Conservation (phyloP, 805 yeast genomes). For the Ogataea corticis region DNA sequence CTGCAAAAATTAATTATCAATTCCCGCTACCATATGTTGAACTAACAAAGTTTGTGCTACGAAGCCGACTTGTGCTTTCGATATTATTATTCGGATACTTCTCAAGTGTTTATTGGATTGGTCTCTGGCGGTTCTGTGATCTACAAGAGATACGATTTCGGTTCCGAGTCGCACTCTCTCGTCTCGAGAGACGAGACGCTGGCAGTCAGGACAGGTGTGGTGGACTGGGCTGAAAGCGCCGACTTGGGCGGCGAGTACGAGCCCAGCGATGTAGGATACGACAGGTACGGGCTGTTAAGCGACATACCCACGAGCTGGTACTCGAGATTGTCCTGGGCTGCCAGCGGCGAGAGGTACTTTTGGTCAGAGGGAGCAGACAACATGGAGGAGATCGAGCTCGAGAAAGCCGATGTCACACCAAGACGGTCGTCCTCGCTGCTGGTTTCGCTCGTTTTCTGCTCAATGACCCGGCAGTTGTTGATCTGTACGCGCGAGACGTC, state of each 20-base stretch:
- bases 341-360: not conserved
- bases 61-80: no score
- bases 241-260: not conserved
- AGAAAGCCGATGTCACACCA: not conserved
- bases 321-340: not conserved
- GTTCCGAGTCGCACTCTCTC: not conserved
- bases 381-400: not conserved
- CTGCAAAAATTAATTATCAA: no score
- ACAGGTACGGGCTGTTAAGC: not conserved
- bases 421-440: not conserved
- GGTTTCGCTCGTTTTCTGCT: slow-evolving; percentile 14
- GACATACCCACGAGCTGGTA: slow-evolving; percentile 4
- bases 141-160: no score
- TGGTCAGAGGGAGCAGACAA: not conserved
- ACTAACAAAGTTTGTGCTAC: no score
- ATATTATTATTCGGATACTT: no score
- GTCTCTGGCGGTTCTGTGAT: no score
- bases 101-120: no score
- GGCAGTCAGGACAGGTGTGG: not conserved
- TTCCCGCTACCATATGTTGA: no score
- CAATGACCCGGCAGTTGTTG: slow-evolving; percentile 33
- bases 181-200: not conserved
- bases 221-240: not conserved
- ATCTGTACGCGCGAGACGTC: slow-evolving; percentile 29
- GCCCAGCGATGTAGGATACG: not conserved